These are phyloP conservation scores for Corniculantispora saksenae DNA, from an alignment of 2,329 filamentous ascomycete genomes.

Conservation along the genomic window DNA sequence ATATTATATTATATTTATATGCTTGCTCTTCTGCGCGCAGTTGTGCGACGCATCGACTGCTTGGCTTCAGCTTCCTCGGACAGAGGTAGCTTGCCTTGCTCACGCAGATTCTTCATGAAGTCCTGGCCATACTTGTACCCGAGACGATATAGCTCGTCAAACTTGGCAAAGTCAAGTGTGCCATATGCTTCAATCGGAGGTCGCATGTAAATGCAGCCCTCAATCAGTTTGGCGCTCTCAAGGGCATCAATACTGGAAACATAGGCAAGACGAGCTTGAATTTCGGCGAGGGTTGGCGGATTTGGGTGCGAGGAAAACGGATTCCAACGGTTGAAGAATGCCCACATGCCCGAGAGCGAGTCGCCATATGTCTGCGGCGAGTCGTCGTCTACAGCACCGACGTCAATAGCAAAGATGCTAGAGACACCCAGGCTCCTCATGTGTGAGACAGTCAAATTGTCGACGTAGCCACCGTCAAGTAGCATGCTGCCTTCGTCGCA, in stretches of 20 bases:
- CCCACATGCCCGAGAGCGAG: slow-evolving; percentile 92
- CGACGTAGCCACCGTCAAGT: slow-evolving; percentile 92
- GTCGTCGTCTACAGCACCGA: slow-evolving; percentile 88
- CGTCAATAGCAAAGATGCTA: slow-evolving; percentile 93
- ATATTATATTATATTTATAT: slow-evolving; percentile 49
- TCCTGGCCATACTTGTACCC: slow-evolving; percentile 85
- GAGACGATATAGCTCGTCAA: slow-evolving; percentile 92
- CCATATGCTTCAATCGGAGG: slow-evolving; percentile 92
- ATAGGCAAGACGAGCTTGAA: slow-evolving; percentile 91
- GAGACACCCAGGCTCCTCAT: slow-evolving; percentile 95
- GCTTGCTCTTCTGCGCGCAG: slow-evolving; percentile 77
- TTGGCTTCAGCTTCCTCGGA: slow-evolving; percentile 75
- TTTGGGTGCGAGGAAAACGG: slow-evolving; percentile 87
- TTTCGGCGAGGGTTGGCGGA: slow-evolving; percentile 91
- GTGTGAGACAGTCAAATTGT: slow-evolving; percentile 94
- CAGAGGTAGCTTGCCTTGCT: slow-evolving; percentile 72
- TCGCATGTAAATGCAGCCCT: slow-evolving; percentile 93
- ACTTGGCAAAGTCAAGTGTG: slow-evolving; percentile 94
- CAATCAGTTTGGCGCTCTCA: slow-evolving; percentile 86
- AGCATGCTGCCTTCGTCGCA: slow-evolving; percentile 98
- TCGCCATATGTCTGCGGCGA: slow-evolving; percentile 92
- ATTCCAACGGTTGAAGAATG: slow-evolving; percentile 94
- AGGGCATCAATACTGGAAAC: slow-evolving; percentile 93
- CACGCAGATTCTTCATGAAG: slow-evolving; percentile 74
- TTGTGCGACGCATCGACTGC: slow-evolving; percentile 73